Evolutionary conservation across 1,284 basidiomycete genomes (phyloP), one percentile per base, ranked within the genome.

Genomic region (Golubevia pallescens): DNA sequence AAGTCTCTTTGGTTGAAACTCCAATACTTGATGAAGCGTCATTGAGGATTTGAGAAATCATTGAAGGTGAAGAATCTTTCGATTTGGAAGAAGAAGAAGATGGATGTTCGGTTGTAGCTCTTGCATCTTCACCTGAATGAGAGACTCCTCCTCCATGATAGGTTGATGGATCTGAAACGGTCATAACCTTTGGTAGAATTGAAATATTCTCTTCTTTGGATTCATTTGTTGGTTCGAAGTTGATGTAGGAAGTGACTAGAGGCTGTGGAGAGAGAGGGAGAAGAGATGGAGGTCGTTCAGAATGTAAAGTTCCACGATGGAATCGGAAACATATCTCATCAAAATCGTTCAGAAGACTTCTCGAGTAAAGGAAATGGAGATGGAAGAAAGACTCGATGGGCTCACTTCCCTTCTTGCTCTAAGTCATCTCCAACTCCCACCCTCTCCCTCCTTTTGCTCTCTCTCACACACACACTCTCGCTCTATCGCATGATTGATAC

Each of bases 191-290:
- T 58, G 70, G 68, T 8, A 62, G 55, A 42, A 67, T 67, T 23
- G 67, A 66, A 54, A 71, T 68, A 14, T 60, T 57, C 48, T 64
- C 63, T 34, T 55, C 34, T 21, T 62, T 58, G 23, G 48, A 28
- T 8, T 65, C 66, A 19, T 71, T 16, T 7, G 32, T n/a, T 19
- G 23, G 21, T 19, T 54, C 2, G 16, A 58, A 73, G 28, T 69
- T 71, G 51, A 72, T 73, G 73, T 77, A 77, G 6, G 75, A 74
- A 4, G 75, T 75, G 54, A 77, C 70, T 48, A 77, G 59, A 53
- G 75, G 73, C 61, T 58, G 28, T 7, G 23, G 3, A 4, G 62
- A 56, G 34, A 60, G 4, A 16, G 16, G 57, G 23, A 21, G 7
- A 13, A 2, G 10, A 19, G 8, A 38, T 20, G 6, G 14, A 38